Conservation (phyloP, 345 rosid genomes). For the Conringia planisiliqua region DNA sequence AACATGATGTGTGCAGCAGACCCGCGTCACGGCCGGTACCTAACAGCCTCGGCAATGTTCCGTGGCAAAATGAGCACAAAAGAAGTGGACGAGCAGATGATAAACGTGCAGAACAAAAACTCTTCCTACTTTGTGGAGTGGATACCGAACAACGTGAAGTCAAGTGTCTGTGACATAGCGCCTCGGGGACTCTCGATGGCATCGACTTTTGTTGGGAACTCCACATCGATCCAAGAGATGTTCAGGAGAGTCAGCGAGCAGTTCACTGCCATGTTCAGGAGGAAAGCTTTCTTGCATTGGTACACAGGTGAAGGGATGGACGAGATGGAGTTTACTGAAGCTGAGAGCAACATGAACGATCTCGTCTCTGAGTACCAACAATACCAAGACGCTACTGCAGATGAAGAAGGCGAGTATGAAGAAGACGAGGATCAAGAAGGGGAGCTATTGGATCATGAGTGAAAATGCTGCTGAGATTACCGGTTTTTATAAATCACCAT, state of each 20-base stretch:
- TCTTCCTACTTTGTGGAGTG: slow-evolving; percentile 81
- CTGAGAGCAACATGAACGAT: slow-evolving; percentile 81
- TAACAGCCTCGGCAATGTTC: slow-evolving; percentile 77
- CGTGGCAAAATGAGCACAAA: slow-evolving; percentile 89
- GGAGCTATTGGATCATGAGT: slow-evolving; percentile 36
- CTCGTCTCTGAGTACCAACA: slow-evolving; percentile 79
- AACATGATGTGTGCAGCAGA: slow-evolving; percentile 84
- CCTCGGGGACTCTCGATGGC: slow-evolving; percentile 79
- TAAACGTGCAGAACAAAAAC: slow-evolving; percentile 80
- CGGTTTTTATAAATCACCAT: neutral
- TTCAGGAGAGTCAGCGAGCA: slow-evolving; percentile 81
- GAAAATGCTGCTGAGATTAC: neutral
- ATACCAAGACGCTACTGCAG: slow-evolving; percentile 81
- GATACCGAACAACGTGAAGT: slow-evolving; percentile 83
- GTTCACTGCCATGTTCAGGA: slow-evolving; percentile 86
- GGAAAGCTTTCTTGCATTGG: slow-evolving; percentile 91
- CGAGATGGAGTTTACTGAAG: slow-evolving; percentile 84
- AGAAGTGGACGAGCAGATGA: slow-evolving; percentile 85
- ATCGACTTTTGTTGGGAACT: slow-evolving; percentile 70
- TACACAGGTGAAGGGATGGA: slow-evolving; percentile 87
- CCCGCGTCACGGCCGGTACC: slow-evolving; percentile 70
- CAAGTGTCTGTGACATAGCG: slow-evolving; percentile 80
- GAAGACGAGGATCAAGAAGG: slow-evolving; percentile 49
- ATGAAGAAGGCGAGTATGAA: slow-evolving; percentile 67
- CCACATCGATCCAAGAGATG: slow-evolving; percentile 83